A percentile compares a stretch with the other conserved stretches of the same genome.
phyloP scores from a whole-genome alignment of 345 rosid genomes.

The Angophora floribunda region DNA sequence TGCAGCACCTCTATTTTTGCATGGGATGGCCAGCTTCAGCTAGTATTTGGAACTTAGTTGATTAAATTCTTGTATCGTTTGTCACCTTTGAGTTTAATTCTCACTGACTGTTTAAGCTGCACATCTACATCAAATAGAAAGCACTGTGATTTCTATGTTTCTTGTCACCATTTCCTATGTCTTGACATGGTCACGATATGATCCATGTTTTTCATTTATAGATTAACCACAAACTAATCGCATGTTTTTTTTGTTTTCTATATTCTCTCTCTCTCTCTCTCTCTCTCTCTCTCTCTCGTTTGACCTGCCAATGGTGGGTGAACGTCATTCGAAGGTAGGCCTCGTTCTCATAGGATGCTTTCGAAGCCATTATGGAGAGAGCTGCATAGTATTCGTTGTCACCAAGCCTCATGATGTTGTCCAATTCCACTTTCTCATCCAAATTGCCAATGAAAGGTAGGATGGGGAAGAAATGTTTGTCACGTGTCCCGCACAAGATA shows the following conservation, averaged over 20 bases:
- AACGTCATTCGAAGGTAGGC: slow-evolving; percentile 30
- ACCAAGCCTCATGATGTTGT: slow-evolving; percentile 20
- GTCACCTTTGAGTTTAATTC: not conserved
- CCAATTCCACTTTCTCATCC: slow-evolving; percentile 41
- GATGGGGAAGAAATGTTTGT: too few species aligned
- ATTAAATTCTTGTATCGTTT: not conserved
- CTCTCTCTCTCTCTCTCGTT: not conserved
- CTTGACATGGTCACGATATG: too few species aligned
- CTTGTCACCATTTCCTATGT: not conserved
- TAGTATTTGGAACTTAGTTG: not conserved
- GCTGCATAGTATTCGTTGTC: slow-evolving; percentile 33
- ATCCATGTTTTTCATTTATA: not conserved
- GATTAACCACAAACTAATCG: not conserved
- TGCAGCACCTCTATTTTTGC: not conserved
- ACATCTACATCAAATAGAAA: not conserved
- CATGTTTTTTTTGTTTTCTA: not conserved
- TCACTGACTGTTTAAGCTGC: not conserved
- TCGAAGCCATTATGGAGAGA: slow-evolving; percentile 62
- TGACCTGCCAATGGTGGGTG: slow-evolving; percentile 47
- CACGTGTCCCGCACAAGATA: too few species aligned
- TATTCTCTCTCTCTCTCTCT: too few species aligned
- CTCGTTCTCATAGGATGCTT: slow-evolving; percentile 54
- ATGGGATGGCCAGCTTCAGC: not conserved
- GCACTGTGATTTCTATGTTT: not conserved
- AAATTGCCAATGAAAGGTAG: slow-evolving; percentile 24